Evolutionary conservation across 1,139 yeast species (phyloP), one percentile per base, ranked within the genome.

Genomic region (Pichia sp.): DNA sequence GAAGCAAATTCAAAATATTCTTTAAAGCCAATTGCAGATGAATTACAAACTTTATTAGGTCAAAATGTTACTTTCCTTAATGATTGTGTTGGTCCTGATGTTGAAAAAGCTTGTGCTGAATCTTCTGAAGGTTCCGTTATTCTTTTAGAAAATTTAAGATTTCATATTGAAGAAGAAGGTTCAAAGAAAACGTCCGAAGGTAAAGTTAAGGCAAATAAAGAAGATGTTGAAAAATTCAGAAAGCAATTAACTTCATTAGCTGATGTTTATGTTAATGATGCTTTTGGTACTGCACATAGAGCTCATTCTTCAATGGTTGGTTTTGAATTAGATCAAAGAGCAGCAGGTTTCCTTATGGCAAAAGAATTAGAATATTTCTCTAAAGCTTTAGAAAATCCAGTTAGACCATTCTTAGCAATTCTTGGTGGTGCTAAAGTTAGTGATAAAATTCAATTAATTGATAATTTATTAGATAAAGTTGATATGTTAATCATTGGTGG

Each of bases 221-320:
- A 76, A 61, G 85, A 69, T 56, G 96, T 90, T 58, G 80, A 76
- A 66, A 78, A 73, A 62, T 90, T 90, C 84, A 86, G 97, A 78
- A 63, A 76, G 60, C 81, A 84, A 64, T 80, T 90, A 72, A 85
- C 96, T 61, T 70, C 85, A 49, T 76, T 90, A 63, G 97, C 96
- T 56, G 97, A 90, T 62, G 95, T 90, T 56, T 90, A 90, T 74
- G 81, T 90, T 67, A 90, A 90, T 70, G 97, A 90, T 68, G 97
- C 97, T 49, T 90, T 90, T 63, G 97, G 97, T 66, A 92, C 97
- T 55, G 96, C 97, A 46, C 97, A 90, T 82, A 87, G 97, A 76
- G 97, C 97, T 53, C 97, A 90, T 76, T 87, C 97, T 43, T 90
- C 97, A 41, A 89, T 92, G 87, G 97, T 92, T 63, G 97, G 97